These are phyloP conservation scores for Bauhinia variegata DNA, from an alignment of 306 rosid species.

Conservation along the genomic window DNA sequence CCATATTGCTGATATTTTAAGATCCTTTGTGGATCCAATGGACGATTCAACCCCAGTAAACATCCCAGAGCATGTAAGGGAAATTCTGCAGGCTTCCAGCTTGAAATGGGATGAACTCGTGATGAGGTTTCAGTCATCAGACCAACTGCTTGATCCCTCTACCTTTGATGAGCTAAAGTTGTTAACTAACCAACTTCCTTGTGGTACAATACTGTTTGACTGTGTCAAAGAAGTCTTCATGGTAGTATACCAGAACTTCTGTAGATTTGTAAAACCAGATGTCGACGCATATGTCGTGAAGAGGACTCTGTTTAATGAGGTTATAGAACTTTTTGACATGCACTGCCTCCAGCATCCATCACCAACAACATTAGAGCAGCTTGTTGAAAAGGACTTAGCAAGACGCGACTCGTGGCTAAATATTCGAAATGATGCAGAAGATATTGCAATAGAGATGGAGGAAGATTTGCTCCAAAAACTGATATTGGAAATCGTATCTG, in stretches of 20 bases:
- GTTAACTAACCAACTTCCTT: constrained; percentile 39
- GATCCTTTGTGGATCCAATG: constrained; percentile 27
- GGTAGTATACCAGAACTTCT: constrained; percentile 41
- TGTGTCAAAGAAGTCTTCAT: constrained; percentile 55
- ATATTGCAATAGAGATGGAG: constrained; percentile 45
- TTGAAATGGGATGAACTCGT: constrained; percentile 54
- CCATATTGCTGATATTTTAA: constrained; percentile 34
- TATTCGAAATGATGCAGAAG: constrained; percentile 47
- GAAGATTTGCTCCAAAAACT: constrained; percentile 59
- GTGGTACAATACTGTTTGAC: constrained; percentile 49
- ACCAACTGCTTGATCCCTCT: constrained; percentile 43
- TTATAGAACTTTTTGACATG: constrained; percentile 44
- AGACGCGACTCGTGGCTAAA: constrained; percentile 60
- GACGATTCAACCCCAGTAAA: constrained; percentile 31
- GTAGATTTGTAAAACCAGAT: constrained; percentile 40
- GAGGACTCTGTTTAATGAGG: constrained; percentile 50
- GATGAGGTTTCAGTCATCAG: constrained; percentile 40
- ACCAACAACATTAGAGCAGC: constrained; percentile 44
- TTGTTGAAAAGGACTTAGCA: constrained; percentile 51
- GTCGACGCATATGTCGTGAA: constrained; percentile 40
- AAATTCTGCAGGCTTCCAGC: constrained; percentile 51
- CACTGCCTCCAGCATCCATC: constrained; percentile 38
- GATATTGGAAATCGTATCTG: constrained; percentile 55
- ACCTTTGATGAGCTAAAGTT: constrained; percentile 50
- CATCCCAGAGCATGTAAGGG: constrained; percentile 40